Percentiles rank a stretch among this genome's conserved stretches.
Conservation (phyloP, 345 rosid species). For the Boechera stricta region DNA sequence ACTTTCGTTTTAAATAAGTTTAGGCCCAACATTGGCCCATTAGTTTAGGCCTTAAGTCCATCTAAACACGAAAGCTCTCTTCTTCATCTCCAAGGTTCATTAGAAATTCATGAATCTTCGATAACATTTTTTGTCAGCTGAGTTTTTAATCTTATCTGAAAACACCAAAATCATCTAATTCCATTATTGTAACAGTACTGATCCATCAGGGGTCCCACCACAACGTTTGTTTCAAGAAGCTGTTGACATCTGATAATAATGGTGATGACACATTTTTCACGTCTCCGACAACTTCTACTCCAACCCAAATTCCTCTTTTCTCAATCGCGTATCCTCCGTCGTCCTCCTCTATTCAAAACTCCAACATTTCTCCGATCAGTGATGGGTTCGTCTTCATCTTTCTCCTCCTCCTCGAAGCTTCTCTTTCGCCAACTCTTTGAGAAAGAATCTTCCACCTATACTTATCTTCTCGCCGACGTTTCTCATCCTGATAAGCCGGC, state of each 20-base stretch:
- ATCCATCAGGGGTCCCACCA: slow-evolving; percentile 15
- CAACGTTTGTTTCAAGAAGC: not conserved
- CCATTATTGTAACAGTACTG: not conserved
- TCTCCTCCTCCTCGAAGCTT: slow-evolving; percentile 54
- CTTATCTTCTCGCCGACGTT: slow-evolving; percentile 90
- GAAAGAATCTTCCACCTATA: slow-evolving; percentile 86
- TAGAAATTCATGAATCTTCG: not conserved
- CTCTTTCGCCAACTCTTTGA: slow-evolving; percentile 91
- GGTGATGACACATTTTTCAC: slow-evolving; percentile 23
- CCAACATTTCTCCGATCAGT: slow-evolving; percentile 23
- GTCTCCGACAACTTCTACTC: slow-evolving; percentile 6
- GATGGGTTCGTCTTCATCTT: slow-evolving; percentile 48
- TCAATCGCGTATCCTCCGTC: not conserved
- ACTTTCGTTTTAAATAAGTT: not conserved
- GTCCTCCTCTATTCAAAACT: slow-evolving; percentile 1
- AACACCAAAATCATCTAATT: not conserved
- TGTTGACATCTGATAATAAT: slow-evolving; percentile 8
- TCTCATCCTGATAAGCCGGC: slow-evolving; percentile 90
- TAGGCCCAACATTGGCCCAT: slow-evolving; percentile 17
- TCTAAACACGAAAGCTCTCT: not conserved
- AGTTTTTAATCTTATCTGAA: not conserved
- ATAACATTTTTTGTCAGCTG: not conserved
- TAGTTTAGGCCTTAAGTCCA: not conserved
- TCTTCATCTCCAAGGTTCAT: not conserved
- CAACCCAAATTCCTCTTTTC: slow-evolving; percentile 21